Conservation (phyloP, 2,329 filamentous ascomycete species). For the Dactylella cylindrospora region DNA sequence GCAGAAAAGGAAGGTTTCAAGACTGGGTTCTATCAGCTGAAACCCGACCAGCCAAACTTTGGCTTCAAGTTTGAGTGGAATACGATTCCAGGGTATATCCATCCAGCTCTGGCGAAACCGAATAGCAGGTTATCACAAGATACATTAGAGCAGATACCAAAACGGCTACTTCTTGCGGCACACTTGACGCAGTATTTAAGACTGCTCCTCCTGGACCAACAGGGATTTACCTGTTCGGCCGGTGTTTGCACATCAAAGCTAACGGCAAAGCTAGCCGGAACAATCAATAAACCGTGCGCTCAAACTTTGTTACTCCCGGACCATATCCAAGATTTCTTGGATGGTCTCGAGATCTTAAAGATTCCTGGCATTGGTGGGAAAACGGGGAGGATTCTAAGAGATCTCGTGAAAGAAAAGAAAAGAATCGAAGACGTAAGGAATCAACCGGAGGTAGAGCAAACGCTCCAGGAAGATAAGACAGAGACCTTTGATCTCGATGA, state of each 20-base stretch:
- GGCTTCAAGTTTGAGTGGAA: conserved; percentile 80
- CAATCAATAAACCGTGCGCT: conserved; percentile 78
- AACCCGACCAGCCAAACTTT: conserved; percentile 69
- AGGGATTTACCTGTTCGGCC: conserved; percentile 82
- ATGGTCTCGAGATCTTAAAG: conserved; percentile 72
- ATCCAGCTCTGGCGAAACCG: conserved; percentile 52
- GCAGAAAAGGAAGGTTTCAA: conserved; percentile 59
- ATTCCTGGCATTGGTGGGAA: conserved; percentile 86
- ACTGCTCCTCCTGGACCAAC: conserved; percentile 68
- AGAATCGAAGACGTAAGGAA: conserved; percentile 1
- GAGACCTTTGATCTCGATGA: conserved; percentile 62
- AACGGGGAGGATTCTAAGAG: conserved; percentile 67
- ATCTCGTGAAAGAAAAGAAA: conserved; percentile 58
- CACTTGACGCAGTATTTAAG: conserved; percentile 78
- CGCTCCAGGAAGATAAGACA: conserved; percentile 50
- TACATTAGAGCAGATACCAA: conserved; percentile 53
- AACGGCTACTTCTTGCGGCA: conserved; percentile 73
- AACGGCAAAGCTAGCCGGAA: conserved; percentile 80
- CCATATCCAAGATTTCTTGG: conserved; percentile 69
- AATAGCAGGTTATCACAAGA: conserved; percentile 44
- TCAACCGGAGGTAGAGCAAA: conserved; percentile 48
- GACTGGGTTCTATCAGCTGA: conserved; percentile 76
- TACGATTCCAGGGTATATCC: conserved; percentile 65
- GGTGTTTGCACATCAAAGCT: conserved; percentile 87
- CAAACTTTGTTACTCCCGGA: conserved; percentile 81